Evolutionary conservation across 371 early-diverging fungal species (phyloP).

Genomic region (Mucor ambiguus): DNA sequence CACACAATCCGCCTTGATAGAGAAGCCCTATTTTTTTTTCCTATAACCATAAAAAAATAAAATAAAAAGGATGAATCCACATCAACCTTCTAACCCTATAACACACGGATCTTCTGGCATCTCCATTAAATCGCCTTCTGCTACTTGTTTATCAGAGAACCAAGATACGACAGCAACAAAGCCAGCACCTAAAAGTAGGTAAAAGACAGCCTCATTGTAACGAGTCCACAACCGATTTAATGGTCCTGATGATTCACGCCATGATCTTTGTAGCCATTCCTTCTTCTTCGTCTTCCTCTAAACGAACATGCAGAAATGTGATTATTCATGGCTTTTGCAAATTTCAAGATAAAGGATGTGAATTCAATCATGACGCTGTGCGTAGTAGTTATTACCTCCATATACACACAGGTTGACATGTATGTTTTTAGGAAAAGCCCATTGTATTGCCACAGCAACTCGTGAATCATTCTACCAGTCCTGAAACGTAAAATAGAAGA

Average conservation of each 20-base stretch:
- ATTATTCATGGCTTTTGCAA: constrained; percentile 89
- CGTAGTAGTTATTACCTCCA: constrained; percentile 7
- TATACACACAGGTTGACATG: not conserved
- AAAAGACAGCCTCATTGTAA: not conserved
- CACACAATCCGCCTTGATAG: no score
- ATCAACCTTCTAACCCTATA: not conserved
- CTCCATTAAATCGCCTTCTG: not conserved
- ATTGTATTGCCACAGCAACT: constrained; percentile 13
- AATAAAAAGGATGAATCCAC: not conserved
- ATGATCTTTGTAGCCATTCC: not conserved
- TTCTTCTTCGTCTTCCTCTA: constrained; percentile 14
- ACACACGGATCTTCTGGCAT: not conserved
- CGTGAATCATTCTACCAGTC: not conserved
- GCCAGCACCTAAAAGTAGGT: constrained; percentile 4
- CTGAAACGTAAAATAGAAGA: not conserved
- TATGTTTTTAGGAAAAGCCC: constrained; percentile 11
- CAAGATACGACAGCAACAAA: not conserved
- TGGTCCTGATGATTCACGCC: not conserved
- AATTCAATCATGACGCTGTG: constrained; percentile 81
- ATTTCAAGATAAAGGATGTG: constrained; percentile 83
- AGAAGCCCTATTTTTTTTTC: not conserved
- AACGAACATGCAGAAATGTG: constrained; percentile 77
- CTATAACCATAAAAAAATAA: not conserved
- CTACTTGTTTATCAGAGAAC: no score
- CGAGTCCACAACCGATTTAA: not conserved